A percentile compares a stretch with the other conserved stretches of the same genome.
These are phyloP conservation scores for Aspergillus tubingensis DNA, from an alignment of 2,329 filamentous ascomycete genomes.

Conservation along the genomic window DNA sequence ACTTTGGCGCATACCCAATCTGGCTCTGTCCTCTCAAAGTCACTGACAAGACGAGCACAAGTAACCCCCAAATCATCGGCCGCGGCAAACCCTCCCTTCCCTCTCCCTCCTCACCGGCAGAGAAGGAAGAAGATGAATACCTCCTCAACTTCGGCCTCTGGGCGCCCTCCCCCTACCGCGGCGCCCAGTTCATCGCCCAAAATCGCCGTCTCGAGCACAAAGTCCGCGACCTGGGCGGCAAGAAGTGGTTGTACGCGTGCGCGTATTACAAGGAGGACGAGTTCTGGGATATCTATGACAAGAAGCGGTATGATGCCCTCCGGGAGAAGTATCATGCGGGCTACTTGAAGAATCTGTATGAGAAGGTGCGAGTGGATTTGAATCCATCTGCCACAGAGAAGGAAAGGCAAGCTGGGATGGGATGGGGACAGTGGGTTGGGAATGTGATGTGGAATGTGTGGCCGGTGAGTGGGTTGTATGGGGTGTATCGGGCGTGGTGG, in stretches of 20 bases:
- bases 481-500: conserved; percentile 26
- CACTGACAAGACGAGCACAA: conserved; percentile 19
- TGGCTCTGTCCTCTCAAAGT: conserved; percentile 60
- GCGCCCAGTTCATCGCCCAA: conserved; percentile 61
- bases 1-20: conserved; percentile 55
- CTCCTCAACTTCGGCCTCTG: conserved; percentile 68
- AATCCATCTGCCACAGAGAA: not conserved
- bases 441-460: conserved; percentile 22
- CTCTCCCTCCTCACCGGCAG: too few relatives aligned
- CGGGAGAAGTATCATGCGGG: conserved; percentile 42
- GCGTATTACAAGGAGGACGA: conserved; percentile 72
- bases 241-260: conserved; percentile 87
- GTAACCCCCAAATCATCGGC: not conserved
- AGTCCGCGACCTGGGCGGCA: conserved; percentile 68
- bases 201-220: conserved; percentile 73
- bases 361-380: conserved; percentile 25
- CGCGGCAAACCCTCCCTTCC: not conserved
- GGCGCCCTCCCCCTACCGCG: conserved; percentile 66
- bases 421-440: conserved; percentile 19
- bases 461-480: conserved; percentile 30
- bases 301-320: conserved; percentile 39
- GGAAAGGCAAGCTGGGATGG: conserved; percentile 4
- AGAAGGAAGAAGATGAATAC: conserved; percentile 28
- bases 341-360: conserved; percentile 23
- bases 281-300: conserved; percentile 48